These are phyloP conservation scores for Epichloe hybrida DNA, from an alignment of 2,329 filamentous ascomycete species.

Conservation along the genomic window DNA sequence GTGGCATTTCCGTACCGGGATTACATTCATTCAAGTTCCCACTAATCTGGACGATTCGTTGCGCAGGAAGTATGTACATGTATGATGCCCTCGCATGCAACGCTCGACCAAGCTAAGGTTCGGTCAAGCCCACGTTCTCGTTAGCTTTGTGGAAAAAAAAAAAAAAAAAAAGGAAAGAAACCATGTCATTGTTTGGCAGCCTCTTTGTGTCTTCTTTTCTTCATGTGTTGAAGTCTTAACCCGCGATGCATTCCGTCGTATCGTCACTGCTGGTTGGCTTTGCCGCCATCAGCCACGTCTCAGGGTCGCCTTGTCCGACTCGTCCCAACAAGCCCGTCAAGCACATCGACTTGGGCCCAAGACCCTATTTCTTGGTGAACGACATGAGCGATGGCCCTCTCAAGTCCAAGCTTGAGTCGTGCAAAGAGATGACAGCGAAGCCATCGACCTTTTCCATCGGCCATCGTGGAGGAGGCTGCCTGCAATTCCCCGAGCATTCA, in stretches of 20 bases:
- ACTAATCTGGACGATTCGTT: no score
- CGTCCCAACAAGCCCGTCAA: conserved; percentile 23
- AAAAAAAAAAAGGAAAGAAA: no score
- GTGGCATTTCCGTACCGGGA: no score
- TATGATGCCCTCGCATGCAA: no score
- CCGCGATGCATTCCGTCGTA: conserved; percentile 19
- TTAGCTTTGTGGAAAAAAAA: no score
- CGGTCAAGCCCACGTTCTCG: no score
- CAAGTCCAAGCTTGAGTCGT: conserved; percentile 45
- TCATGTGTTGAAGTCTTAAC: no score
- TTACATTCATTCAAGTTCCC: no score
- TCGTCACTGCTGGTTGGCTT: conserved; percentile 18
- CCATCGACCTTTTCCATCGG: conserved; percentile 44
- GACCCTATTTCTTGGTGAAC: conserved; percentile 51
- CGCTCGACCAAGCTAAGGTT: no score
- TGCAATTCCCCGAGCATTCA: conserved; percentile 53
- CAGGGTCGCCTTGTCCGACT: conserved; percentile 14
- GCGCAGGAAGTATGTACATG: neutral
- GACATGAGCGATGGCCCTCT: conserved; percentile 47
- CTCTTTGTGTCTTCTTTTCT: no score
- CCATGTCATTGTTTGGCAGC: no score
- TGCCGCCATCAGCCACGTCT: conserved; percentile 14
- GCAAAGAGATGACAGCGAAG: conserved; percentile 38
- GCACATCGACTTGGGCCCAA: conserved; percentile 45
- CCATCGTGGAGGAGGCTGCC: conserved; percentile 47